These are phyloP conservation scores for Flaveria bidentis DNA, from an alignment of 129 eudicot genomes.

Conservation along the genomic window DNA sequence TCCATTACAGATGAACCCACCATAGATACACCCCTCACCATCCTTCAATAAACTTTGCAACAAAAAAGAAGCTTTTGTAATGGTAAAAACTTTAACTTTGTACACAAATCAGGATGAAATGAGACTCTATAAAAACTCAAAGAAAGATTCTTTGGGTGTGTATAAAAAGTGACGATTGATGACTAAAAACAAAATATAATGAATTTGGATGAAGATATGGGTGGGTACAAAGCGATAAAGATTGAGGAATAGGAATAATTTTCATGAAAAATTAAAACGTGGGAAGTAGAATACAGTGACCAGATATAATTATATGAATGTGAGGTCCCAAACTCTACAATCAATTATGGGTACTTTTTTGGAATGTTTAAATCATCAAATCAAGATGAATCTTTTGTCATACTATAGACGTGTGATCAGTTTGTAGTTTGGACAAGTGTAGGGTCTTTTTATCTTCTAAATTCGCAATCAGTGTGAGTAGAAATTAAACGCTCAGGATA, in stretches of 20 bases:
- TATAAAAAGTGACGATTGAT: slow-evolving; percentile 31
- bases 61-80: not conserved
- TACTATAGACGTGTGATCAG: no score
- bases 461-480: no score
- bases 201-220: slow-evolving; percentile 44
- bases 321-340: slow-evolving; percentile 23
- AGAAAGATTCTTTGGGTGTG: slow-evolving; percentile 40
- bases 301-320: slow-evolving; percentile 34
- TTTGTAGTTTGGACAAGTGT: no score
- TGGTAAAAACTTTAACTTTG: not conserved
- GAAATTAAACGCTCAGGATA: no score
- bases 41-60: no score
- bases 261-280: not conserved
- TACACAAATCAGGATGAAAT: slow-evolving; percentile 18
- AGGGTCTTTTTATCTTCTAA: no score
- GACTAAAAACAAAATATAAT: slow-evolving; percentile 33
- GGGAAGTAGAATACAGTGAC: slow-evolving; percentile 30
- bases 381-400: no score
- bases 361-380: no score
- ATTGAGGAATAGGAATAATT: slow-evolving; percentile 16
- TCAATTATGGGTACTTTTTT: no score
- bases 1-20: slow-evolving; percentile 72
- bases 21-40: slow-evolving; percentile 40
- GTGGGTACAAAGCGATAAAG: slow-evolving; percentile 34
- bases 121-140: slow-evolving; percentile 28